Percentiles rank a stretch among this genome's conserved stretches.
Evolutionary conservation across 768 basidiomycete species (phyloP).

Genomic region (Hortiboletus campestris): DNA sequence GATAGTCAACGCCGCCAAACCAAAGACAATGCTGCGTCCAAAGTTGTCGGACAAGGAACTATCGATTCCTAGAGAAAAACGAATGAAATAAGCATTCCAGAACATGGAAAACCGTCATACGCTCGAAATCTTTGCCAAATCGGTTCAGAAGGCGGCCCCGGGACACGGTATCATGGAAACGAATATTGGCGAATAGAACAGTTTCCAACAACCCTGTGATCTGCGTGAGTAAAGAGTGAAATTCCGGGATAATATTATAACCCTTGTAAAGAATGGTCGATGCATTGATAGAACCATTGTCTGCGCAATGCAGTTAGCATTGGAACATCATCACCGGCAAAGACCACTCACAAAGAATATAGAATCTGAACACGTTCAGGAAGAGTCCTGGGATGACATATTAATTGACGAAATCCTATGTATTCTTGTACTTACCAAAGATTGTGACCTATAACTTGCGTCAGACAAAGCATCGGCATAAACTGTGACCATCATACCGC

Average conservation of each 20-base stretch:
- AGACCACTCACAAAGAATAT: conserved; percentile 60
- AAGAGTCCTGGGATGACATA: conserved; percentile 42
- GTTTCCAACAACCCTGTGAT: conserved; percentile 59
- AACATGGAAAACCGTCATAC: conserved; percentile 15
- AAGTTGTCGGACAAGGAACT: conserved; percentile 83
- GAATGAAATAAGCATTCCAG: conserved; percentile 8
- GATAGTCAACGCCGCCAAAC: conserved; percentile 67
- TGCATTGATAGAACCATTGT: conserved; percentile 79
- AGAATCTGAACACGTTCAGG: conserved; percentile 61
- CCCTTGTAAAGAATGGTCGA: conserved; percentile 75
- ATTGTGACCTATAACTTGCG: conserved; percentile 35
- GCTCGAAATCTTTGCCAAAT: conserved; percentile 91
- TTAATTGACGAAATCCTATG: background rate
- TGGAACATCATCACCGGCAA: background rate
- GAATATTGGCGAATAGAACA: conserved; percentile 82
- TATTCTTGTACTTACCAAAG: conserved; percentile 28
- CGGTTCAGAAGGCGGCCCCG: conserved; percentile 81
- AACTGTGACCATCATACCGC: conserved; percentile 36
- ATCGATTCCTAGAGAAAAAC: conserved; percentile 59
- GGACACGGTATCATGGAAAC: conserved; percentile 91
- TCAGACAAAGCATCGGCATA: conserved; percentile 11
- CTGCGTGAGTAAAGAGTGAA: conserved; percentile 12
- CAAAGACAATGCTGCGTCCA: conserved; percentile 72
- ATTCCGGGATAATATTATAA: conserved; percentile 20
- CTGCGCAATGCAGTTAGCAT: conserved; percentile 28